Evolutionary conservation across 2,329 filamentous ascomycete species (phyloP).

Genomic region (Ophidiomyces ophidiicola): DNA sequence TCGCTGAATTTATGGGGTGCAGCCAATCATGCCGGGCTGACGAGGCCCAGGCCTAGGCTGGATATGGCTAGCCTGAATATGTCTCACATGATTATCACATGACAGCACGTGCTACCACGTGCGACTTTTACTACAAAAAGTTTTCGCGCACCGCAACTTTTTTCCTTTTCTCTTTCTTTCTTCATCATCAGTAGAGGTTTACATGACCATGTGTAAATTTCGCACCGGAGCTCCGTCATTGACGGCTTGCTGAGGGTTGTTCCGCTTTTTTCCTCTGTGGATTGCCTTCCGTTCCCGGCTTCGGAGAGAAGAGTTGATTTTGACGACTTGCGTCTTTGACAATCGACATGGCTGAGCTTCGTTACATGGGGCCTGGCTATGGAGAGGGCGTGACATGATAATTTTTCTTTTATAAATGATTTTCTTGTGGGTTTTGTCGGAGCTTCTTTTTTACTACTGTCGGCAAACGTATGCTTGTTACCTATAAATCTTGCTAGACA

Average conservation of each 20-base stretch:
- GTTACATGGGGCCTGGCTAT: constrained; percentile 36
- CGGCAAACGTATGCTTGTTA: too few species aligned
- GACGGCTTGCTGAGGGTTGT: constrained; percentile 41
- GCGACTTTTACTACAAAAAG: constrained; percentile 29
- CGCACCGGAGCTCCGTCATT: constrained; percentile 35
- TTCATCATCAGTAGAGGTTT: constrained; percentile 43
- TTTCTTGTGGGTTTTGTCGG: neutral
- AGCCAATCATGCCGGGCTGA: too few species aligned
- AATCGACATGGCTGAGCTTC: constrained; percentile 33
- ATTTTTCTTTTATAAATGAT: neutral
- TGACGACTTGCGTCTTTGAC: constrained; percentile 28
- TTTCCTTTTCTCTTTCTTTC: constrained; percentile 24
- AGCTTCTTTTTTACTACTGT: too few species aligned
- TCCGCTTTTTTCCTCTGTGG: constrained; percentile 33
- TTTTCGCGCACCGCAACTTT: constrained; percentile 6
- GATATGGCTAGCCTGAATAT: too few species aligned
- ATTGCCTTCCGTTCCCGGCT: constrained; percentile 42
- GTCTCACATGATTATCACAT: too few species aligned
- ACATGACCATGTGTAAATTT: constrained; percentile 39
- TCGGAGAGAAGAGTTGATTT: constrained; percentile 27
- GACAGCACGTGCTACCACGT: constrained; percentile 13
- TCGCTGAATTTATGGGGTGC: neutral
- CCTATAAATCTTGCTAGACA: too few species aligned
- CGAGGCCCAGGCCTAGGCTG: too few species aligned
- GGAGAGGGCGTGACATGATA: constrained; percentile 36